Evolutionary conservation across 345 rosid genomes (phyloP).

Genomic region (Populus euphratica): DNA sequence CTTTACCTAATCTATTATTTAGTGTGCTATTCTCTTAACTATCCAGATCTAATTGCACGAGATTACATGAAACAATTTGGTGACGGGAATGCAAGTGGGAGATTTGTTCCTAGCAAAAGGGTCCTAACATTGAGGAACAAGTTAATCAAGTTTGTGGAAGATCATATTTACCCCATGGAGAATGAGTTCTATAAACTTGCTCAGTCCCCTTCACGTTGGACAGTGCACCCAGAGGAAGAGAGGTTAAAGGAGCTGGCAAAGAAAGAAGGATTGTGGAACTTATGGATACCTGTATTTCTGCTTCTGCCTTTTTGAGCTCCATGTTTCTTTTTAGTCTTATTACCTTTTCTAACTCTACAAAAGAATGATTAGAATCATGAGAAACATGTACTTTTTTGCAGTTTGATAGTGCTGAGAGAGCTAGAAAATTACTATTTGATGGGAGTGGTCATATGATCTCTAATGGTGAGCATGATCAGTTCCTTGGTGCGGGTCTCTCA

Average conservation of each 20-base stretch:
- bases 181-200: constrained; percentile 70
- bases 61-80: constrained; percentile 21
- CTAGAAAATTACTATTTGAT: constrained; percentile 53
- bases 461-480: constrained; percentile 32
- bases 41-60: constrained; percentile 31
- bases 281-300: constrained; percentile 65
- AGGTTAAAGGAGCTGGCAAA: constrained; percentile 78
- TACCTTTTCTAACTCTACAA: not conserved
- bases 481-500: constrained; percentile 89
- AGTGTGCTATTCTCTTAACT: constrained; percentile 3
- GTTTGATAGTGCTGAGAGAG: constrained; percentile 88
- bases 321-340: not conserved
- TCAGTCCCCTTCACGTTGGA: constrained; percentile 72
- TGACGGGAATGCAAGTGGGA: constrained; percentile 48
- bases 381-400: constrained; percentile 36
- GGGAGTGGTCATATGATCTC: constrained; percentile 32
- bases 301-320: not conserved
- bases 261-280: constrained; percentile 91
- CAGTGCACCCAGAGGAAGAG: constrained; percentile 89
- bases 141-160: constrained; percentile 85
- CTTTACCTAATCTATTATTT: constrained; percentile 1
- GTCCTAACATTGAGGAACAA: constrained; percentile 60
- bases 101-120: constrained; percentile 61
- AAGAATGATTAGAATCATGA: constrained; percentile 1
- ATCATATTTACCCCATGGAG: constrained; percentile 81